These are phyloP conservation scores for Aphanoascus verrucosus DNA, from an alignment of 2,329 filamentous ascomycete species.

Conservation along the genomic window DNA sequence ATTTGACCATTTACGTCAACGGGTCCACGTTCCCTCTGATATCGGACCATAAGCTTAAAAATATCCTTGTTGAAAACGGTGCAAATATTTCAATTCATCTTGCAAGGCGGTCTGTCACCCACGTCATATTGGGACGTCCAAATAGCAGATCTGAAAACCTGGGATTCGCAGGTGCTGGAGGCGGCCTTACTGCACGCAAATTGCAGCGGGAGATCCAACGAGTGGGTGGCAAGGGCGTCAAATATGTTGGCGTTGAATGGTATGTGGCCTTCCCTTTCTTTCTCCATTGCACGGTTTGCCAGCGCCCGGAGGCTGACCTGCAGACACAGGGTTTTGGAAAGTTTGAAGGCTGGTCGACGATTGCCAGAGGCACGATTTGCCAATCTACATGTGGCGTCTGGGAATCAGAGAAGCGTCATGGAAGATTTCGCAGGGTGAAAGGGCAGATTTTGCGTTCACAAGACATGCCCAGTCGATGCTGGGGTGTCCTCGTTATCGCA, in stretches of 20 bases:
- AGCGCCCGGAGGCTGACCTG: slow-evolving; percentile 14
- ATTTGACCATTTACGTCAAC: slow-evolving; percentile 72
- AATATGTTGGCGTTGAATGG: slow-evolving; percentile 75
- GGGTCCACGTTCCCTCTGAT: slow-evolving; percentile 71
- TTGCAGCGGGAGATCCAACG: slow-evolving; percentile 67
- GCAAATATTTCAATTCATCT: slow-evolving; percentile 60
- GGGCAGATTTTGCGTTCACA: background rate
- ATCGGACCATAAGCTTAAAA: slow-evolving; percentile 78
- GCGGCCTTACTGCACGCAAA: slow-evolving; percentile 66
- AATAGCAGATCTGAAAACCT: slow-evolving; percentile 37
- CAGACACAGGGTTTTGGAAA: slow-evolving; percentile 62
- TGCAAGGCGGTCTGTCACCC: slow-evolving; percentile 64
- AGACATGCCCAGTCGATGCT: no score
- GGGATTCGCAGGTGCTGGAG: slow-evolving; percentile 61
- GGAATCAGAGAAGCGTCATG: slow-evolving; percentile 55
- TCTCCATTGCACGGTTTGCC: background rate
- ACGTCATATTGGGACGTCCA: slow-evolving; percentile 66
- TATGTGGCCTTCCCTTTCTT: slow-evolving; percentile 29
- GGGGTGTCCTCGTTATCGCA: no score
- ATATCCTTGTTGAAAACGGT: slow-evolving; percentile 62
- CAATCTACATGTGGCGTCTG: slow-evolving; percentile 50
- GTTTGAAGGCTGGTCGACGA: slow-evolving; percentile 62
- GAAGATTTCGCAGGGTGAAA: slow-evolving; percentile 33
- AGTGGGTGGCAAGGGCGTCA: slow-evolving; percentile 58
- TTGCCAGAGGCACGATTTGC: slow-evolving; percentile 65